A percentile compares a stretch with the other conserved stretches of the same genome.
These are phyloP conservation scores for Amphichorda felina DNA, from an alignment of 2,329 filamentous ascomycete genomes.

Conservation along the genomic window DNA sequence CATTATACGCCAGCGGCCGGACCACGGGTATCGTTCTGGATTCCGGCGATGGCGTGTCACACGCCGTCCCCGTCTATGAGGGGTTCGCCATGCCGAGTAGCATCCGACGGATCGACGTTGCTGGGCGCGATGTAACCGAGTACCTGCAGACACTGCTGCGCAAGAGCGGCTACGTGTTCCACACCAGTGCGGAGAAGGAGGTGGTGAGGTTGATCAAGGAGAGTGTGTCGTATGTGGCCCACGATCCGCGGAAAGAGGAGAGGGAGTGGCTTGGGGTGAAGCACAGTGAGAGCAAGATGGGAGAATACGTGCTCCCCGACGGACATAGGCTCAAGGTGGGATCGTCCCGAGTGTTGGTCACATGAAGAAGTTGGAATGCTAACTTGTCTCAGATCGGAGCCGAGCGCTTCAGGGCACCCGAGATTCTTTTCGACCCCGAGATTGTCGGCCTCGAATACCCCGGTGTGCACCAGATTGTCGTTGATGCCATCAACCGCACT, in stretches of 20 bases:
- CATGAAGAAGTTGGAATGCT: slow-evolving; percentile 7
- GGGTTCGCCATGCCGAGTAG: slow-evolving; percentile 94
- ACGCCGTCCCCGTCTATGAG: slow-evolving; percentile 95
- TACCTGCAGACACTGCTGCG: slow-evolving; percentile 82
- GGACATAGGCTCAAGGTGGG: slow-evolving; percentile 81
- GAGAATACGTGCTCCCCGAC: slow-evolving; percentile 85
- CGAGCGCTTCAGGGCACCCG: slow-evolving; percentile 89
- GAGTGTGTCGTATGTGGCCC: slow-evolving; percentile 79
- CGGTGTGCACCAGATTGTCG: slow-evolving; percentile 94
- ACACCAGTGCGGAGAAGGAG: slow-evolving; percentile 98
- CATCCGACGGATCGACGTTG: slow-evolving; percentile 91
- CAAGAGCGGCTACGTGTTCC: slow-evolving; percentile 89
- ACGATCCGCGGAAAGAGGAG: slow-evolving; percentile 87
- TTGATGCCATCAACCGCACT: slow-evolving; percentile 88
- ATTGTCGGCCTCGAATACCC: slow-evolving; percentile 95
- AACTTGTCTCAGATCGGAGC: slow-evolving; percentile 56
- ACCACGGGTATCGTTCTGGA: slow-evolving; percentile 95
- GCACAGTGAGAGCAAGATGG: slow-evolving; percentile 62
- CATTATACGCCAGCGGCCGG: slow-evolving; percentile 87
- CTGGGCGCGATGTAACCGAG: slow-evolving; percentile 91
- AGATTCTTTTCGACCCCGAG: slow-evolving; percentile 96
- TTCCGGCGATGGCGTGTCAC: slow-evolving; percentile 89
- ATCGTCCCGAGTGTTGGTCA: too few species aligned
- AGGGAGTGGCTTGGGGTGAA: slow-evolving; percentile 86
- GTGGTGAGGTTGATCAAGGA: slow-evolving; percentile 98